These are phyloP conservation scores for Macrotyloma uniflorum DNA, from an alignment of 306 rosid genomes.

Conservation along the genomic window DNA sequence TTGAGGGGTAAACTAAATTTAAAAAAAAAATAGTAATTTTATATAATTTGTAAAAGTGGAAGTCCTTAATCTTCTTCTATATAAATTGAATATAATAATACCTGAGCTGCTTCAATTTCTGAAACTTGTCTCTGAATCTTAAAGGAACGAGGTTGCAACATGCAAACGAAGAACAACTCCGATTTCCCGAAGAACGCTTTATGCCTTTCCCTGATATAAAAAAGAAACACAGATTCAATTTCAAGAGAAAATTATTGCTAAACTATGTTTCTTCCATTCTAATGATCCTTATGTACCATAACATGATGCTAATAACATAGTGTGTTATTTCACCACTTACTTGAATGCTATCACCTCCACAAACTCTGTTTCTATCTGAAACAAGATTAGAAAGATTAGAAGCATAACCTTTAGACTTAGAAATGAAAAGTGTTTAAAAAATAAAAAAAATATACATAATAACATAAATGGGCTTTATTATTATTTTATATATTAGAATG, in stretches of 20 bases:
- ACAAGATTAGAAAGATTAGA: conserved; percentile 19
- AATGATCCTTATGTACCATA: background rate
- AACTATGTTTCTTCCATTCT: too few relatives aligned
- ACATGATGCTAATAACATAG: background rate
- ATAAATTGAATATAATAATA: background rate
- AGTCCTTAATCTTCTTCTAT: background rate
- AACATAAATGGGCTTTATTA: too few relatives aligned
- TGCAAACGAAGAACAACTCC: conserved; percentile 71
- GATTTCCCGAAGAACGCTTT: conserved; percentile 66
- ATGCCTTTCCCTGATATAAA: conserved; percentile 73
- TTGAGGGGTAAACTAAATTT: background rate
- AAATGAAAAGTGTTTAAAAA: too few relatives aligned
- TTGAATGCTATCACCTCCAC: conserved; percentile 80
- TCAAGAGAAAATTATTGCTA: too few relatives aligned
- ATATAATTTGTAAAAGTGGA: background rate
- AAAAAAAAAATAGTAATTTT: background rate
- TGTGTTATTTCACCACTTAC: background rate
- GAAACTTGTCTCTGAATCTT: conserved; percentile 60
- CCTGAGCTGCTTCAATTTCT: conserved; percentile 88
- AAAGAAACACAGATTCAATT: background rate
- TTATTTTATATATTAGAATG: too few relatives aligned
- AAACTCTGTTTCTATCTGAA: conserved; percentile 79
- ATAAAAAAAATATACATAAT: too few relatives aligned
- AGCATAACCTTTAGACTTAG: conserved; percentile 18
- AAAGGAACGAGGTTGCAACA: conserved; percentile 66